Evolutionary conservation across 179 eudicot genomes (phyloP).

Genomic region (Silene coronaria): DNA sequence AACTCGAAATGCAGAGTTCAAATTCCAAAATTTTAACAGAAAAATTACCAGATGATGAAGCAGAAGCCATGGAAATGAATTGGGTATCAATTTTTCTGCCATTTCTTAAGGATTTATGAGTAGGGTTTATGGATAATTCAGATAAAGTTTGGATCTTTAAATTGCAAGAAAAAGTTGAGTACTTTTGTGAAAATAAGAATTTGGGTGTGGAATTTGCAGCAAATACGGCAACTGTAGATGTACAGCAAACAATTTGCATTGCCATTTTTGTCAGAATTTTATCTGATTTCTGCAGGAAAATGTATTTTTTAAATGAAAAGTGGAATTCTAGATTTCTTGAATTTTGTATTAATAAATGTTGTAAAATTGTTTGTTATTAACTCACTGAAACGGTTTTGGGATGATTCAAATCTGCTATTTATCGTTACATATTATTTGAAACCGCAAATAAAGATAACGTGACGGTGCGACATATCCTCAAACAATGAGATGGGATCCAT

Average conservation of each 20-base stretch:
- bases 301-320: neutral
- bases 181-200: neutral
- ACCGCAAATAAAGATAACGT: neutral
- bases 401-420: too few species aligned
- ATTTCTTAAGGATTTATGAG: constrained; percentile 24
- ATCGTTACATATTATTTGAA: too few species aligned
- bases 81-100: constrained; percentile 16
- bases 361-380: neutral
- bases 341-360: neutral
- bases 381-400: too few species aligned
- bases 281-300: neutral
- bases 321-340: neutral
- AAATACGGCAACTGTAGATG: constrained; percentile 7
- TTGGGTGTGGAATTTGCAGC: constrained; percentile 16
- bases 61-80: constrained; percentile 42
- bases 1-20: constrained; percentile 8
- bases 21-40: neutral
- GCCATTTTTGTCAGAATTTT: constrained; percentile 12
- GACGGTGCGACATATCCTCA: neutral
- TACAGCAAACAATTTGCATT: constrained; percentile 7
- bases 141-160: constrained; percentile 10
- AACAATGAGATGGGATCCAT: constrained; percentile 41
- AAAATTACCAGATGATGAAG: constrained; percentile 52
- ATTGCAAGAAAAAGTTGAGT: neutral
- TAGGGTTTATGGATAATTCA: constrained; percentile 14